Conservation (phyloP, 129 eudicot genomes). For the Flaveria ramosissima region DNA sequence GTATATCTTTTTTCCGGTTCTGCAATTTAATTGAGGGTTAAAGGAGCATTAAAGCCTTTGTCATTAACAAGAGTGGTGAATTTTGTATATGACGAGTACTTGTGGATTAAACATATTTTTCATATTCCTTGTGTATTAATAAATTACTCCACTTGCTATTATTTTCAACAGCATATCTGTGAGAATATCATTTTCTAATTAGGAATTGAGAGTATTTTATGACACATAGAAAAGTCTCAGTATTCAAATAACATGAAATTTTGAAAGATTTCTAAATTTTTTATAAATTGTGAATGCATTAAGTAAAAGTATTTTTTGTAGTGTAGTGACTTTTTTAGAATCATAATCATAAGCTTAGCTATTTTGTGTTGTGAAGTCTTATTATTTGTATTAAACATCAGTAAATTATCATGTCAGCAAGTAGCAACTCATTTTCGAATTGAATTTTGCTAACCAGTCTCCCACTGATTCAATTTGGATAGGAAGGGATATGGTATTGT, state of each 20-base stretch:
- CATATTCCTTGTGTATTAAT: too few species aligned
- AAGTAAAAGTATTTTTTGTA: not conserved
- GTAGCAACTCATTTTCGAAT: not conserved
- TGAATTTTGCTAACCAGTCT: constrained; percentile 12
- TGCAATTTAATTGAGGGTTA: too few species aligned
- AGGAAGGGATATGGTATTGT: constrained; percentile 88
- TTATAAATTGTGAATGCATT: not conserved
- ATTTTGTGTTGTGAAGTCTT: not conserved
- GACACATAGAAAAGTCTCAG: not conserved
- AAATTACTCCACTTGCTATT: not conserved
- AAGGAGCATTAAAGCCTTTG: too few species aligned
- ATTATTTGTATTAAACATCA: not conserved
- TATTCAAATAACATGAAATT: not conserved
- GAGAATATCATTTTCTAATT: not conserved
- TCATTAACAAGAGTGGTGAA: too few species aligned
- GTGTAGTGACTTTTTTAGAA: not conserved
- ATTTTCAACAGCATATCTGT: not conserved
- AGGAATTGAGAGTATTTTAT: not conserved
- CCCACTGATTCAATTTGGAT: constrained; percentile 38
- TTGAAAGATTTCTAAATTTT: not conserved
- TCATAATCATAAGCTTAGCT: not conserved
- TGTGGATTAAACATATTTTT: too few species aligned
- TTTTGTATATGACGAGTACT: too few species aligned
- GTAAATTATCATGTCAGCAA: not conserved
- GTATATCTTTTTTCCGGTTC: too few species aligned